phyloP scores from a whole-genome alignment of 2,329 filamentous ascomycete genomes.

The Ilyonectria destructans region DNA sequence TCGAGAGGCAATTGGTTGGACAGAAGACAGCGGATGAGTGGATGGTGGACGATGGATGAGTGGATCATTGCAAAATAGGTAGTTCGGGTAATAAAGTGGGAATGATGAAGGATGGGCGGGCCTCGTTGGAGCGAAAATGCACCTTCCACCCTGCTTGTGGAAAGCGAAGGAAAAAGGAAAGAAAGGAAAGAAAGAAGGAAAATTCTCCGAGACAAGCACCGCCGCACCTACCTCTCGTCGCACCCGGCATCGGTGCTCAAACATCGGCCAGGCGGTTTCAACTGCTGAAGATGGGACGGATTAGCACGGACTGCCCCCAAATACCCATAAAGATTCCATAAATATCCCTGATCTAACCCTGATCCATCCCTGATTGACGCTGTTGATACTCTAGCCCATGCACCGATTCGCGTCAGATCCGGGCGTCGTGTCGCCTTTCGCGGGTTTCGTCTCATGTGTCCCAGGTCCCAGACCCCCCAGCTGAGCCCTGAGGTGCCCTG shows the following conservation, averaged over 20 bases:
- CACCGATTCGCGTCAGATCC: conserved; percentile 48
- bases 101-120: conserved; percentile 8
- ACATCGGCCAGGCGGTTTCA: conserved; percentile 12
- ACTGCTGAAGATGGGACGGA: conserved; percentile 25
- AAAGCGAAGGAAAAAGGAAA: conserved; percentile 17
- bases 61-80: conserved; percentile 9
- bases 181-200: conserved; percentile 13
- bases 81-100: conserved; percentile 24
- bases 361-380: conserved; percentile 6
- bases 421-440: conserved; percentile 36
- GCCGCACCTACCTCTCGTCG: conserved; percentile 2
- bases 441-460: conserved; percentile 47
- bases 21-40: conserved; percentile 11
- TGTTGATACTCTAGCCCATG: conserved; percentile 35
- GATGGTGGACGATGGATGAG: neutral
- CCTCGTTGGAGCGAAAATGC: neutral
- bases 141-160: conserved; percentile 9
- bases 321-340: neutral
- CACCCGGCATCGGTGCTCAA: conserved; percentile 3
- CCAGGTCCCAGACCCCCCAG: conserved; percentile 26
- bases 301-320: neutral
- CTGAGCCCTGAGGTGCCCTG: neutral
- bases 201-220: conserved; percentile 32
- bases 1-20: conserved; percentile 21
- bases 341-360: neutral